Conservation (phyloP, 2,329 filamentous ascomycete species). For the Clarireedia sp. region DNA sequence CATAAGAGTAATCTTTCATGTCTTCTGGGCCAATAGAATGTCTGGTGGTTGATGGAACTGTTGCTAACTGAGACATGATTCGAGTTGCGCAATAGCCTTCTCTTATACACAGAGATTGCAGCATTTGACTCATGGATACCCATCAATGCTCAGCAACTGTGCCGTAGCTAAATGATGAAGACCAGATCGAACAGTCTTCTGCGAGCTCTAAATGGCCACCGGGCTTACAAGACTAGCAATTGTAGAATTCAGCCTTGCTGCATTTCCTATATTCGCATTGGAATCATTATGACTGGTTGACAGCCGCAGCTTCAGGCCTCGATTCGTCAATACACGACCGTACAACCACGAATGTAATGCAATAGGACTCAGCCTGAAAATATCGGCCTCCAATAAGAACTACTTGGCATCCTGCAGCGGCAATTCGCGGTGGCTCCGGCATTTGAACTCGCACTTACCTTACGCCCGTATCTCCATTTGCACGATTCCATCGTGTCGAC, state of each 20-base stretch:
- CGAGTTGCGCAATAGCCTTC: not conserved
- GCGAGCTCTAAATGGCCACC: not conserved
- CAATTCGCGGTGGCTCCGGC: not conserved
- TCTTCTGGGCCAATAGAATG: not conserved
- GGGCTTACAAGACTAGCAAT: not conserved
- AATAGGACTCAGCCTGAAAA: too few species aligned
- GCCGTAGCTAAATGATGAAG: not conserved
- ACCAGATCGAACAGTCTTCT: not conserved
- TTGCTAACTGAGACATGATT: not conserved
- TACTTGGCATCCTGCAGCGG: not conserved
- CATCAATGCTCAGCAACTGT: not conserved
- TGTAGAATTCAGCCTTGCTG: conserved; percentile 1
- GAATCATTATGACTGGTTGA: too few species aligned
- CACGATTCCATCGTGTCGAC: not conserved
- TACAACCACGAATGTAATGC: not conserved
- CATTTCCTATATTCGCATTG: too few species aligned
- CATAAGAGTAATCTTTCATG: not conserved
- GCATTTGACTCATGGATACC: not conserved
- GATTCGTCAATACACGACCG: too few species aligned
- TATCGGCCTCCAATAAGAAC: too few species aligned
- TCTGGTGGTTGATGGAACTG: not conserved
- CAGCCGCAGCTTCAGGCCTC: too few species aligned
- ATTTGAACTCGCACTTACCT: not conserved
- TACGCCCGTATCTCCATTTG: not conserved
- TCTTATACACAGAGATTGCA: not conserved